phyloP scores from a whole-genome alignment of 73 alveolate species.

The Symbiodinium pilosum region DNA sequence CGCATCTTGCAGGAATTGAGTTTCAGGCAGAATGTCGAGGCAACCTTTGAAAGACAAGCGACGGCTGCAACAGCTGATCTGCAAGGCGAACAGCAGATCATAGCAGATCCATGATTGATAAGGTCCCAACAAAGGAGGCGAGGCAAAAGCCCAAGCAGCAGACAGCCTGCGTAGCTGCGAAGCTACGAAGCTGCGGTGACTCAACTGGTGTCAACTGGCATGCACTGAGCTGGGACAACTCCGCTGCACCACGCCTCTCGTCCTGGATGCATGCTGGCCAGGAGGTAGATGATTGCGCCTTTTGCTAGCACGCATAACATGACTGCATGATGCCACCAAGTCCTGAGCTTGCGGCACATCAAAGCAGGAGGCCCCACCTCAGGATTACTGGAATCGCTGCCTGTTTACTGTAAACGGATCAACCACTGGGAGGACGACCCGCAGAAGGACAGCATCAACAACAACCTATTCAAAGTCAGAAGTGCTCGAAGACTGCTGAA shows the following conservation, averaged over 20 bases:
- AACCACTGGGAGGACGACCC: constrained; percentile 11
- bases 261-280: constrained; percentile 84
- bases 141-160: constrained; percentile 78
- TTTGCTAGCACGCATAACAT: background rate
- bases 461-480: constrained; percentile 3
- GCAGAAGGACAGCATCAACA: constrained; percentile 51
- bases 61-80: background rate
- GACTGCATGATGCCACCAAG: background rate
- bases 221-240: background rate
- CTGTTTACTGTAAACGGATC: background rate
- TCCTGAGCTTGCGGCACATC: constrained; percentile 34
- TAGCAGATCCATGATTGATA: too few relatives aligned
- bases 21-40: constrained; percentile 46
- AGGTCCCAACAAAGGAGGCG: constrained; percentile 40
- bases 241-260: constrained; percentile 19
- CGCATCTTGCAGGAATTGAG: too few relatives aligned
- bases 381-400: background rate
- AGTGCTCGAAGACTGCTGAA: too few relatives aligned
- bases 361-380: constrained; percentile 88
- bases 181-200: background rate
- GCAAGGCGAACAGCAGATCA: background rate
- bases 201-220: background rate
- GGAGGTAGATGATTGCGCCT: constrained; percentile 13
- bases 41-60: background rate
- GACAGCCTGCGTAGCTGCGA: constrained; percentile 22